These are phyloP conservation scores for Prunella vulgaris DNA, from an alignment of 257 asterid species.

Conservation along the genomic window DNA sequence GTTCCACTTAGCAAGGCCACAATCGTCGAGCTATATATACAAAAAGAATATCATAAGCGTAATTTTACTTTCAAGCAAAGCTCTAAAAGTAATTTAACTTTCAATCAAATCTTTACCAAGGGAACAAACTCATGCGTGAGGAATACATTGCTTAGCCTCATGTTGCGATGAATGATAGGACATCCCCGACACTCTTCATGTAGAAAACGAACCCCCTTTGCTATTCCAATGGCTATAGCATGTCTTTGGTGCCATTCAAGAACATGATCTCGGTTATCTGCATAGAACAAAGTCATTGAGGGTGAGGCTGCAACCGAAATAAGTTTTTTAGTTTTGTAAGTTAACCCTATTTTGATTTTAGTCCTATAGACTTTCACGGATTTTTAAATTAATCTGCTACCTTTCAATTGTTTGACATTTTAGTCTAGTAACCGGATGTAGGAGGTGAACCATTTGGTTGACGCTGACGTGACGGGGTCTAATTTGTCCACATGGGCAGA, in stretches of 20 bases:
- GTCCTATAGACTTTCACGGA: no score
- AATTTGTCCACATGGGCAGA: no score
- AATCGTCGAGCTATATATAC: conserved; percentile 50
- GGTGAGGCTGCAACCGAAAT: background rate
- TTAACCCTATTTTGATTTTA: background rate
- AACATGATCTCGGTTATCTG: conserved; percentile 35
- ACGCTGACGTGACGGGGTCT: no score
- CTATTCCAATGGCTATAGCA: conserved; percentile 68
- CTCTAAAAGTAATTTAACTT: background rate
- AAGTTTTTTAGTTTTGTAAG: background rate
- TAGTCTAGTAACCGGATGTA: no score
- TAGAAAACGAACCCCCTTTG: conserved; percentile 65
- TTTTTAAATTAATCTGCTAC: background rate
- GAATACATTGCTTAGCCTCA: conserved; percentile 61
- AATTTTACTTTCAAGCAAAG: background rate
- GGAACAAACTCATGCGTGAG: conserved; percentile 59
- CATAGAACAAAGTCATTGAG: conserved; percentile 8
- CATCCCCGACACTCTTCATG: conserved; percentile 74
- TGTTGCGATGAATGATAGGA: conserved; percentile 58
- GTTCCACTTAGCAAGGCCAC: conserved; percentile 62
- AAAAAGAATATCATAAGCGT: conserved; percentile 12
- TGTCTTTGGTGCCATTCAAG: conserved; percentile 63
- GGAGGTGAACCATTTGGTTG: no score
- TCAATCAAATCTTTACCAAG: no score
- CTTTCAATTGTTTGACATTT: background rate